Evolutionary conservation across 305 asterid species (phyloP).

Genomic region (Ruellia speciosa): DNA sequence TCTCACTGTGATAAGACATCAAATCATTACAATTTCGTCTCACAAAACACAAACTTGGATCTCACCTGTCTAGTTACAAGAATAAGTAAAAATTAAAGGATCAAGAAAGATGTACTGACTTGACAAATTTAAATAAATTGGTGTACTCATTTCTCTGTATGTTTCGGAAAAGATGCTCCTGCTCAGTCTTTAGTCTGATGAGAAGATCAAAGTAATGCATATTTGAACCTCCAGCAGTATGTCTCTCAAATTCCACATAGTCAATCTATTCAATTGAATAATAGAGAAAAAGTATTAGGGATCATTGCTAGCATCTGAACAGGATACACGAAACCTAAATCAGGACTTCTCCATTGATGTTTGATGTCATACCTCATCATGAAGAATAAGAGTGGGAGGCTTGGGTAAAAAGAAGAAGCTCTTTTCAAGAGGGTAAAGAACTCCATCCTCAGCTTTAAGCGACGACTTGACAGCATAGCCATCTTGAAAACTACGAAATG

Average conservation of each 20-base stretch:
- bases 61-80: conserved; percentile 11
- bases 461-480: conserved; percentile 98
- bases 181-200: conserved; percentile 79
- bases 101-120: conserved; percentile 35
- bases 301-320: conserved; percentile 14
- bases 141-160: conserved; percentile 89
- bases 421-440: conserved; percentile 96
- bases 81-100: conserved; percentile 4
- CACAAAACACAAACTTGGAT: conserved; percentile 2
- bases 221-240: conserved; percentile 92
- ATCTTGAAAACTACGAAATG: conserved; percentile 73
- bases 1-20: conserved; percentile 40
- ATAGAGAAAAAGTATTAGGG: conserved; percentile 17
- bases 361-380: conserved; percentile 63
- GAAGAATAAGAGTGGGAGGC: conserved; percentile 95
- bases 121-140: conserved; percentile 66
- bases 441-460: conserved; percentile 98
- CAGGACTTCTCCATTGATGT: conserved; percentile 7
- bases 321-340: conserved; percentile 3
- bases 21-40: conserved; percentile 15
- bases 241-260: conserved; percentile 96
- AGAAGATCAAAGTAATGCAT: conserved; percentile 97
- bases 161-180: conserved; percentile 96
- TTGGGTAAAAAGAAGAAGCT: conserved; percentile 97
- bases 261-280: conserved; percentile 44